Evolutionary conservation across 2,329 filamentous ascomycete genomes (phyloP).

Genomic region (Exserohilum turcica): DNA sequence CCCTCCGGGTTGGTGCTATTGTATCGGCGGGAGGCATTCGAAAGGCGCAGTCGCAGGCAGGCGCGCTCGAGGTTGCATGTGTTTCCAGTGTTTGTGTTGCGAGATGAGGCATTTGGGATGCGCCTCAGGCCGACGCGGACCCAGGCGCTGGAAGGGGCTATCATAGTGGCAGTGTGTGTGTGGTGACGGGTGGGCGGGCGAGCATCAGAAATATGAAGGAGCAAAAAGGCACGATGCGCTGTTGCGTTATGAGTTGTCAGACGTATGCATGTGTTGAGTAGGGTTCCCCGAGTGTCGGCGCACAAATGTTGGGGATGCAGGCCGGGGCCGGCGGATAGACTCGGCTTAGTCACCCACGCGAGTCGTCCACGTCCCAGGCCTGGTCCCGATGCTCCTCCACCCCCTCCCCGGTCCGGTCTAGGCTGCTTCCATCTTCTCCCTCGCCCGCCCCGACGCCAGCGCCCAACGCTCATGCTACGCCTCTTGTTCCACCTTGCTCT

Average conservation of each 20-base stretch:
- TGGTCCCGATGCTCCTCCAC: too few species aligned
- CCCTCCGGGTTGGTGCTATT: constrained; percentile 28
- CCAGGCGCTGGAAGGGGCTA: constrained; percentile 37
- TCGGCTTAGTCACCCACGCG: constrained; percentile 19
- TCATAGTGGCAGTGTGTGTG: constrained; percentile 34
- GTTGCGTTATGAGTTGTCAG: constrained; percentile 26
- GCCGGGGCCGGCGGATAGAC: constrained; percentile 12
- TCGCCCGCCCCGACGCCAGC: background rate
- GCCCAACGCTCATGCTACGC: background rate
- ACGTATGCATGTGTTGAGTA: constrained; percentile 13
- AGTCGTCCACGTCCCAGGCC: constrained; percentile 3
- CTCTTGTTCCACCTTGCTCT: background rate
- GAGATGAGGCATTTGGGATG: constrained; percentile 19
- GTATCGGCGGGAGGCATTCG: constrained; percentile 18
- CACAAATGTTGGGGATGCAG: constrained; percentile 25
- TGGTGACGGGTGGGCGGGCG: constrained; percentile 10
- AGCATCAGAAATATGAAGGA: constrained; percentile 2
- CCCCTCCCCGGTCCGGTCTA: background rate
- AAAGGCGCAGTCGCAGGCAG: constrained; percentile 17
- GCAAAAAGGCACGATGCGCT: constrained; percentile 12
- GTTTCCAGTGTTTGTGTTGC: constrained; percentile 13
- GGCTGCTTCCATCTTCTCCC: background rate
- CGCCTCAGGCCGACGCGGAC: constrained; percentile 31
- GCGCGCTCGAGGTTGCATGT: constrained; percentile 12
- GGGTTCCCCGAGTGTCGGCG: constrained; percentile 29